Conservation (phyloP, 768 basidiomycete species). For the Suillus variegatus region DNA sequence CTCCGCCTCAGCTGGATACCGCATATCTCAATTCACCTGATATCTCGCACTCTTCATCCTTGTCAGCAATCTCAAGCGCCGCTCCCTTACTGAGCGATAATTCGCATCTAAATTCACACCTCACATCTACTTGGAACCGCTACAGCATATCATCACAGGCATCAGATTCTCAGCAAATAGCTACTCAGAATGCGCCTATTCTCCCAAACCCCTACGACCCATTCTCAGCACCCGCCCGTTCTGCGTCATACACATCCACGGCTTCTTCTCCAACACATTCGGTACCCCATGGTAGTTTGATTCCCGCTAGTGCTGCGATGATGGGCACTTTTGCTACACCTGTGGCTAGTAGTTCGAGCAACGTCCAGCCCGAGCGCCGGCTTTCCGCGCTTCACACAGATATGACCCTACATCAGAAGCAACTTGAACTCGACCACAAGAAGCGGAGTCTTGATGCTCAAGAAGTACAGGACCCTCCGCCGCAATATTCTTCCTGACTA, state of each 20-base stretch:
- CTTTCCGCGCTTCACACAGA: slow-evolving; percentile 13
- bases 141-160: slow-evolving; percentile 9
- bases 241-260: slow-evolving; percentile 5
- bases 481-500: slow-evolving; percentile 7
- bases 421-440: slow-evolving; percentile 11
- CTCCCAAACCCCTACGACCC: slow-evolving; percentile 15
- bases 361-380: not conserved
- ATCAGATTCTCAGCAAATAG: not conserved
- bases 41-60: not conserved
- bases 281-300: not conserved
- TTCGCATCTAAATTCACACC: not conserved
- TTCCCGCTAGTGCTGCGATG: not conserved
- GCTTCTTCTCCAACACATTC: not conserved
- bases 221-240: slow-evolving; percentile 7
- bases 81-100: slow-evolving; percentile 4
- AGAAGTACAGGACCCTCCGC: slow-evolving; percentile 15
- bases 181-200: not conserved
- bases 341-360: slow-evolving; percentile 61
- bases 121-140: slow-evolving; percentile 10
- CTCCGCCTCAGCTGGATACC: not conserved
- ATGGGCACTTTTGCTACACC: slow-evolving; percentile 75
- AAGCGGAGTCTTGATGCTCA: slow-evolving; percentile 11
- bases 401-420: slow-evolving; percentile 12
- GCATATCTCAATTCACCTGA: not conserved
- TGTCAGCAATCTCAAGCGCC: slow-evolving; percentile 5